These are phyloP conservation scores for Ustulina deusta DNA, from an alignment of 2,329 filamentous ascomycete species.

Conservation along the genomic window DNA sequence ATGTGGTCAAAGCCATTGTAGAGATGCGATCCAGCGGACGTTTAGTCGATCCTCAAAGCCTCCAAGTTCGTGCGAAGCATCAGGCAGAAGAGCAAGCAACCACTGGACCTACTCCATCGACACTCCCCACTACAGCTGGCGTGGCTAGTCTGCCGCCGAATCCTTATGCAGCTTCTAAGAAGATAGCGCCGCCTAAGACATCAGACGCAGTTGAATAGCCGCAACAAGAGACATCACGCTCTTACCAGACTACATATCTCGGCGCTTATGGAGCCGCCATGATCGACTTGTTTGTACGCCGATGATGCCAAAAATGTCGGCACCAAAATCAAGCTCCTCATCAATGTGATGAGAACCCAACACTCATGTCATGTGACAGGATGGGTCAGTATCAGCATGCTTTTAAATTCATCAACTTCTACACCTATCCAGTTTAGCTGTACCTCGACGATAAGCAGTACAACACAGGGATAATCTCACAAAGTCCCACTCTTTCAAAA, in stretches of 20 bases:
- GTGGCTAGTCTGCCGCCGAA: slow-evolving; percentile 49
- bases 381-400: slow-evolving; percentile 6
- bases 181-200: slow-evolving; percentile 26
- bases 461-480: slow-evolving; percentile 1
- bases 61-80: slow-evolving; percentile 48
- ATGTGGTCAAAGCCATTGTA: slow-evolving; percentile 73
- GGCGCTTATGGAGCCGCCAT: slow-evolving; percentile 22
- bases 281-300: slow-evolving; percentile 6
- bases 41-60: slow-evolving; percentile 55
- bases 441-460: background rate
- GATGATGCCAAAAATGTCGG: background rate
- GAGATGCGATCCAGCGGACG: slow-evolving; percentile 72
- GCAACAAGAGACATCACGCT: slow-evolving; percentile 55
- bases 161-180: slow-evolving; percentile 51
- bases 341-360: slow-evolving; percentile 45
- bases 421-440: background rate
- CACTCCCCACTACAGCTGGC: slow-evolving; percentile 46
- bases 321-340: slow-evolving; percentile 28
- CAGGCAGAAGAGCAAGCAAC: slow-evolving; percentile 47
- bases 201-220: slow-evolving; percentile 48
- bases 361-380: slow-evolving; percentile 33
- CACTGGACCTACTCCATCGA: slow-evolving; percentile 40
- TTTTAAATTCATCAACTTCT: slow-evolving; percentile 13
- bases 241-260: slow-evolving; percentile 46
- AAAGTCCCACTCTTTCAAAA: slow-evolving; percentile 12